phyloP scores from a whole-genome alignment of 2,329 filamentous ascomycete genomes.

The Sphaceloma murrayae region DNA sequence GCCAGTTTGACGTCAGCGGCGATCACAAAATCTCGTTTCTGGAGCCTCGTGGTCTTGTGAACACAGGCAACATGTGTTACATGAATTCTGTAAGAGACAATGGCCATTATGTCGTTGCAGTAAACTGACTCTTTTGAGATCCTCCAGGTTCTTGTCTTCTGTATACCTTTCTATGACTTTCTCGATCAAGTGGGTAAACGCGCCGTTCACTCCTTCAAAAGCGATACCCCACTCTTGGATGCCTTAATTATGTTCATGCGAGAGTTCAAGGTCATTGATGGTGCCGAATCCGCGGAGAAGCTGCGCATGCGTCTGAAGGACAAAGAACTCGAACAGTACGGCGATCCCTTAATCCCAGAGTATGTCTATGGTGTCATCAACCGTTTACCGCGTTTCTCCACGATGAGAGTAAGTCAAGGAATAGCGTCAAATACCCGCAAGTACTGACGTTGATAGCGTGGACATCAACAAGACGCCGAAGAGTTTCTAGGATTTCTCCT shows the following conservation, averaged over 20 bases:
- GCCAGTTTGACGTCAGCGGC: slow-evolving; percentile 58
- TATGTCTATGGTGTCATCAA: slow-evolving; percentile 93
- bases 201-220: slow-evolving; percentile 85
- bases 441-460: slow-evolving; percentile 49
- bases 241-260: slow-evolving; percentile 95
- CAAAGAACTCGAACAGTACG: slow-evolving; percentile 79
- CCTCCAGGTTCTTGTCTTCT: slow-evolving; percentile 90
- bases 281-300: slow-evolving; percentile 63
- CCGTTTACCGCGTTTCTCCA: slow-evolving; percentile 74
- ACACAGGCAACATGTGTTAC: slow-evolving; percentile 98
- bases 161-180: slow-evolving; percentile 88
- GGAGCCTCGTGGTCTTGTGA: slow-evolving; percentile 85
- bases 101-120: background rate
- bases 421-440: background rate
- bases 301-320: slow-evolving; percentile 65
- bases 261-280: slow-evolving; percentile 79
- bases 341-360: slow-evolving; percentile 83
- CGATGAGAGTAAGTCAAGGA: slow-evolving; percentile 63
- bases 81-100: slow-evolving; percentile 86
- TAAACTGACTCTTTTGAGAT: slow-evolving; percentile 50
- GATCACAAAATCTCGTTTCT: slow-evolving; percentile 66
- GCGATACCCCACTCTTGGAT: slow-evolving; percentile 85
- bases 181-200: slow-evolving; percentile 76
- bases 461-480: slow-evolving; percentile 95
- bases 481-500: slow-evolving; percentile 92